Percentiles rank a stretch among this genome's conserved stretches.
Evolutionary conservation across 495 filamentous ascomycete genomes (phyloP).

Genomic region (Penicillium egyptiacum): DNA sequence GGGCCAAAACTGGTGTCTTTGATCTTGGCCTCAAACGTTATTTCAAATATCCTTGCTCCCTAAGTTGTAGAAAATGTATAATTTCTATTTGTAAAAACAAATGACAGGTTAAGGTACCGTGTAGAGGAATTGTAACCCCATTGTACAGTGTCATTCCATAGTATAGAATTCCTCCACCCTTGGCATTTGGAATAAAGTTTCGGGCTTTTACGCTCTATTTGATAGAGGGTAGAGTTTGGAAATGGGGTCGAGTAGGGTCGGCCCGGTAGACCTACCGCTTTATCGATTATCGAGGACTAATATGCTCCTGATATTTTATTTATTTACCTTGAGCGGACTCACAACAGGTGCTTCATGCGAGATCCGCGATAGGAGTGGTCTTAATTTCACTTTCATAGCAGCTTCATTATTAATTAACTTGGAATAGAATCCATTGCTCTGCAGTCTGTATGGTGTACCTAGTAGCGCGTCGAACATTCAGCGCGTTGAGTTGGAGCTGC

Average conservation of each 20-base stretch:
- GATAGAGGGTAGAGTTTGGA: background rate
- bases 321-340: background rate
- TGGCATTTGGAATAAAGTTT: background rate
- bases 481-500: background rate
- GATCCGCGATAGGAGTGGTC: background rate
- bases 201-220: background rate
- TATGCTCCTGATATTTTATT: background rate
- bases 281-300: background rate
- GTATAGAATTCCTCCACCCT: conserved; percentile 3
- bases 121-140: background rate
- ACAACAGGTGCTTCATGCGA: background rate
- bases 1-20: background rate
- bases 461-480: background rate
- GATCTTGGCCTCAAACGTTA: background rate
- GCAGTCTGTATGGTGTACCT: background rate
- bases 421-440: background rate
- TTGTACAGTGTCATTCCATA: conserved; percentile 6
- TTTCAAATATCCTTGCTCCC: background rate
- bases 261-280: background rate
- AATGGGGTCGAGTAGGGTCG: background rate
- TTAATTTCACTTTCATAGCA: background rate
- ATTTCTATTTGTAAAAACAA: background rate
- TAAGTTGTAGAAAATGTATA: background rate
- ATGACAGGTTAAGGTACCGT: background rate
- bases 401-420: background rate